A percentile compares a stretch with the other conserved stretches of the same genome.
Conservation (phyloP, 1,139 yeast genomes). For the Geotrichum cucujoidarum region DNA sequence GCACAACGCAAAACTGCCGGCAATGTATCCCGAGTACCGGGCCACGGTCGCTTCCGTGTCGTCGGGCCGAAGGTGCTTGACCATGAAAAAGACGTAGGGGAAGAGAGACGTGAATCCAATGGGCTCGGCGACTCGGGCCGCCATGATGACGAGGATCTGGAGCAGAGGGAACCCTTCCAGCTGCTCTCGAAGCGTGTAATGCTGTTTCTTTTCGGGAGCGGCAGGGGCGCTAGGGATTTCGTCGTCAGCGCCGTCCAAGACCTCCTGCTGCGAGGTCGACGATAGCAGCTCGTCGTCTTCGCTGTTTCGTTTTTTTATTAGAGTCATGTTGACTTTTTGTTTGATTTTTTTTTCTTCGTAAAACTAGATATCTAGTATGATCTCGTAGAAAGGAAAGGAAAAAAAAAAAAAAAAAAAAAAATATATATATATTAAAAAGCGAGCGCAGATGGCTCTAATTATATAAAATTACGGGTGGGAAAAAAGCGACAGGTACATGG, state of each 20-base stretch:
- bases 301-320: no score
- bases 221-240: background rate
- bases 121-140: conserved; percentile 56
- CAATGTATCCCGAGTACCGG: conserved; percentile 54
- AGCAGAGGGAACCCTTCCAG: conserved; percentile 46
- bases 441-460: no score
- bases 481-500: no score
- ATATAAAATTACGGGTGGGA: no score
- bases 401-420: no score
- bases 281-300: background rate
- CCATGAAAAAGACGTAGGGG: conserved; percentile 63
- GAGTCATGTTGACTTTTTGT: no score
- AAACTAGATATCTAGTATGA: no score
- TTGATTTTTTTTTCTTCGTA: no score
- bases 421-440: no score
- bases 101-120: conserved; percentile 59
- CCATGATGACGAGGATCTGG: conserved; percentile 45
- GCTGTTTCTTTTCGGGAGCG: background rate
- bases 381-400: background rate
- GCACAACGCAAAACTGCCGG: conserved; percentile 50
- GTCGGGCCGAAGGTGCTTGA: conserved; percentile 37
- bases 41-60: conserved; percentile 40
- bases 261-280: background rate
- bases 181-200: conserved; percentile 22
- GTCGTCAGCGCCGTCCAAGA: background rate